Percentiles rank a stretch among this genome's conserved stretches.
phyloP scores from a whole-genome alignment of 2,329 filamentous ascomycete species.

The Chaetoscypha palmicola region DNA sequence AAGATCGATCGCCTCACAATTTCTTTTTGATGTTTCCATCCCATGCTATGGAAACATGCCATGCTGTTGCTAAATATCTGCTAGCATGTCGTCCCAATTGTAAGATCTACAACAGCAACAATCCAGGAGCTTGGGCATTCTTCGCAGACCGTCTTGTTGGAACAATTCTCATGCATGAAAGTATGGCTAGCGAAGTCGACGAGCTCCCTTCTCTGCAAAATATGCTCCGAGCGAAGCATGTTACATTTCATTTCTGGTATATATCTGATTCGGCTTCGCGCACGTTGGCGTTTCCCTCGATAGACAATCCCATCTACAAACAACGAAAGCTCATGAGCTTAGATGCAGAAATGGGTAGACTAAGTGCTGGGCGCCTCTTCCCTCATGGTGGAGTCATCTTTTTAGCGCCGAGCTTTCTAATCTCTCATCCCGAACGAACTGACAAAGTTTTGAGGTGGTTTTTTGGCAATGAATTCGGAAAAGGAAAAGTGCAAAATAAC shows the following conservation, averaged over 20 bases:
- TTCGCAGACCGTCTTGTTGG: neutral
- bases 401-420: conserved; percentile 43
- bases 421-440: conserved; percentile 38
- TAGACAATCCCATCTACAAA: neutral
- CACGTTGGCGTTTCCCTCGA: neutral
- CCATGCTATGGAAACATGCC: neutral
- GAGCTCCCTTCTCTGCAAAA: neutral
- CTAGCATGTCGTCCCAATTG: neutral
- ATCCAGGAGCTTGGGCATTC: neutral
- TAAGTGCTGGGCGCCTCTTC: conserved; percentile 37
- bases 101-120: neutral
- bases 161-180: neutral
- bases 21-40: neutral
- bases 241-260: neutral
- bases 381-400: conserved; percentile 40
- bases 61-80: neutral
- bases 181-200: neutral
- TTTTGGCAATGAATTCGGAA: conserved; percentile 6
- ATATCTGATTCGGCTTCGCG: neutral
- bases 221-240: neutral
- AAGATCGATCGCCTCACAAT: neutral
- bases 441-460: conserved; percentile 38
- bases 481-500: conserved; percentile 4
- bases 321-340: neutral
- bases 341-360: conserved; percentile 27